Conservation (phyloP, 192 early-diverging fungal species). For the Cetraspora pellucida region DNA sequence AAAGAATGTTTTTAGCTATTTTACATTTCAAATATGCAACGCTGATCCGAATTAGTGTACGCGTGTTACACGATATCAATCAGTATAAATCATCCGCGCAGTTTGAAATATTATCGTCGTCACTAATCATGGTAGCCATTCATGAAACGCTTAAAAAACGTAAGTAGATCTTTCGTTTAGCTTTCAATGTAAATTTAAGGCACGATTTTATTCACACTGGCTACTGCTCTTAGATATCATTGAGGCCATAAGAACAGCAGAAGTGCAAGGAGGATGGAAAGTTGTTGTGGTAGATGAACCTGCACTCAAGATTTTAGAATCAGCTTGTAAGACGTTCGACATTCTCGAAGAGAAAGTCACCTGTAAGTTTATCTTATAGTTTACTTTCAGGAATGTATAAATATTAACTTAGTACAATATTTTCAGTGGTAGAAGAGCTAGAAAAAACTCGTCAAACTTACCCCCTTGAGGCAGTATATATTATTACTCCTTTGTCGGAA, state of each 20-base stretch:
- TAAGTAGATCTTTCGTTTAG: background rate
- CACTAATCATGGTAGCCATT: slow-evolving; percentile 13
- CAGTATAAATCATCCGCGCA: too few species aligned
- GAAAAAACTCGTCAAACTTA: slow-evolving; percentile 62
- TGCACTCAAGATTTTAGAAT: slow-evolving; percentile 70
- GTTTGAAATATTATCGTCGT: background rate
- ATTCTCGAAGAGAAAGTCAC: slow-evolving; percentile 70
- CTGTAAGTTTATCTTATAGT: slow-evolving; percentile 41
- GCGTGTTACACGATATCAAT: too few species aligned
- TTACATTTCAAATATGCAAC: too few species aligned
- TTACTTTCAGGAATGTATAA: background rate
- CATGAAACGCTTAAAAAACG: slow-evolving; percentile 32
- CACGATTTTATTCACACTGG: too few species aligned
- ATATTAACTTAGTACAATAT: background rate
- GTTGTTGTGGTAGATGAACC: slow-evolving; percentile 79
- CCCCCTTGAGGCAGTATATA: slow-evolving; percentile 63
- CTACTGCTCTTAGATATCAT: slow-evolving; percentile 49
- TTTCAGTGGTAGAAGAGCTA: slow-evolving; percentile 64
- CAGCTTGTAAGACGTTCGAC: slow-evolving; percentile 76
- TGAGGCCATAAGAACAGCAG: slow-evolving; percentile 76
- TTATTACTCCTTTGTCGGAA: slow-evolving; percentile 62
- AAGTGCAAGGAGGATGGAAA: slow-evolving; percentile 78
- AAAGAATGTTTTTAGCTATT: too few species aligned
- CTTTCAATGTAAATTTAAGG: too few species aligned
- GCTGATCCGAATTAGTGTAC: too few species aligned